phyloP scores from a whole-genome alignment of 2,329 filamentous ascomycete species.

The Metarhizium brunneum region DNA sequence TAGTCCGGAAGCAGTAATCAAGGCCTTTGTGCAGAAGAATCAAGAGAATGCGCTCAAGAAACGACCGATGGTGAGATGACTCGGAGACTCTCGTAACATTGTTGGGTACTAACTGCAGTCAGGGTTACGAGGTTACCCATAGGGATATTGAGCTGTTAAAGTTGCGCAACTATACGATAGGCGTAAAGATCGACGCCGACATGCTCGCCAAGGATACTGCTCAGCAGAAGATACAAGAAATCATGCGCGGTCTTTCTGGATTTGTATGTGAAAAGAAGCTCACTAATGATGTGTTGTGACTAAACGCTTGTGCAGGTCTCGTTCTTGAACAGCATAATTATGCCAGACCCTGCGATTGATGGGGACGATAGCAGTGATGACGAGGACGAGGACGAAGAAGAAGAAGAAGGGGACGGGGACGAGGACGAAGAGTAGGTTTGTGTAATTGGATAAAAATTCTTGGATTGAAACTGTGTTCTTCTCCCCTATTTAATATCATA shows the following conservation, averaged over 20 bases:
- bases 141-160: slow-evolving; percentile 72
- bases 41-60: slow-evolving; percentile 71
- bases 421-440: slow-evolving; percentile 1
- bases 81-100: not conserved
- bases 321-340: slow-evolving; percentile 63
- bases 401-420: slow-evolving; percentile 5
- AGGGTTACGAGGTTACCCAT: slow-evolving; percentile 70
- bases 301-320: slow-evolving; percentile 41
- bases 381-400: slow-evolving; percentile 16
- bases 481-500: not conserved
- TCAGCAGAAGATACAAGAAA: slow-evolving; percentile 53
- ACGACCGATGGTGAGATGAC: slow-evolving; percentile 62
- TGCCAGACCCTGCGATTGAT: slow-evolving; percentile 52
- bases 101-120: not conserved
- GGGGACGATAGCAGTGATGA: slow-evolving; percentile 31
- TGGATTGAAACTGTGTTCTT: not conserved
- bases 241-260: slow-evolving; percentile 61
- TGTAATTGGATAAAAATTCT: not conserved
- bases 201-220: slow-evolving; percentile 53
- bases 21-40: slow-evolving; percentile 64
- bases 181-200: slow-evolving; percentile 55
- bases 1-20: slow-evolving; percentile 43
- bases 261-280: slow-evolving; percentile 48
- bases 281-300: not conserved
- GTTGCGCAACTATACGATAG: slow-evolving; percentile 69